A percentile compares a stretch with the other conserved stretches of the same genome.
phyloP scores from a whole-genome alignment of 1,284 basidiomycete species.

The Cutaneotrichosporon mucoides region DNA sequence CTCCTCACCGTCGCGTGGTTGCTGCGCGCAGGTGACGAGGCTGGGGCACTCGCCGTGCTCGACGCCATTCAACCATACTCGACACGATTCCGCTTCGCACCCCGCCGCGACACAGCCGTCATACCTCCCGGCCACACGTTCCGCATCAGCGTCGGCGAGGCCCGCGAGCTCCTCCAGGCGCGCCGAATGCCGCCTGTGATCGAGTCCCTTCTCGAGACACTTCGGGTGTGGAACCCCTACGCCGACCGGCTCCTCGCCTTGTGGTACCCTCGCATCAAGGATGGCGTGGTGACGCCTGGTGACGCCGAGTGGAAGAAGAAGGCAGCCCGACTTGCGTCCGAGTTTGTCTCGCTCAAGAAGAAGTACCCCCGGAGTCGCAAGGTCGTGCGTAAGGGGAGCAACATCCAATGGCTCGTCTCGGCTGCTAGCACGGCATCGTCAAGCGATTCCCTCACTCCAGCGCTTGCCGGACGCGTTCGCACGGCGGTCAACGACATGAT shows the following conservation, averaged over 20 bases:
- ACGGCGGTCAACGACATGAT: neutral
- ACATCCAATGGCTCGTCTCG: slow-evolving; percentile 3
- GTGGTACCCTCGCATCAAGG: slow-evolving; percentile 1
- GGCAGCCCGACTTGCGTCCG: neutral
- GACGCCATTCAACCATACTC: slow-evolving; percentile 6
- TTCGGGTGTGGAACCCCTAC: slow-evolving; percentile 8
- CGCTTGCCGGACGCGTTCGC: slow-evolving; percentile 2
- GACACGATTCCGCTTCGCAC: slow-evolving; percentile 5
- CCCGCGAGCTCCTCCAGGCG: neutral
- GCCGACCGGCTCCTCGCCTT: slow-evolving; percentile 4
- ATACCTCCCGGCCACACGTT: neutral
- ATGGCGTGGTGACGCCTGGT: neutral
- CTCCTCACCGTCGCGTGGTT: slow-evolving; percentile 8
- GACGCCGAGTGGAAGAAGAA: neutral
- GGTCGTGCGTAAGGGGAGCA: neutral
- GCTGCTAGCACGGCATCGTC: neutral
- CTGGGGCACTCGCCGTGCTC: neutral
- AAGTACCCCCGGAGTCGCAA: neutral
- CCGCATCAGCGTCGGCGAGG: neutral
- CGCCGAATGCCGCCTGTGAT: neutral
- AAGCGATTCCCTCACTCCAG: neutral
- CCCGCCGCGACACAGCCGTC: neutral
- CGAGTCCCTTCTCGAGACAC: neutral
- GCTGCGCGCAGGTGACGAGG: neutral
- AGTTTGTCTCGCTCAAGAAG: neutral